Evolutionary conservation across 352 stramenopile genomes (phyloP).

Genomic region (Globisporangium irregulare): DNA sequence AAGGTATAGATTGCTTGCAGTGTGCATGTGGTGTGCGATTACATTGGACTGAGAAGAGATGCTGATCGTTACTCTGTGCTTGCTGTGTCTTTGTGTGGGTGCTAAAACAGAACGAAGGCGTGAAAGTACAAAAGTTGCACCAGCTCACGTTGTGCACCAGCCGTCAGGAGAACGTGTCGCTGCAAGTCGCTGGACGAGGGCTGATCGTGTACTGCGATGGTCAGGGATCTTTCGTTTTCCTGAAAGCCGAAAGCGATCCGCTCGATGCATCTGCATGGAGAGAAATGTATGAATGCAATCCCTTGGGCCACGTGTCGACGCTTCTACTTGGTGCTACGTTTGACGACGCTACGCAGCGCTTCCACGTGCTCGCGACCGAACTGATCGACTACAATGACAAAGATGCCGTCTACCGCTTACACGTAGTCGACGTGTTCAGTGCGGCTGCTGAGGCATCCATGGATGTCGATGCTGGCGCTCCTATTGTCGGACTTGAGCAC

Average conservation of each 20-base stretch:
- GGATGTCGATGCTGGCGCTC: slow-evolving; percentile 34
- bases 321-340: slow-evolving; percentile 52
- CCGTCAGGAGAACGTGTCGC: slow-evolving; percentile 56
- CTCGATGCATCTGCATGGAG: slow-evolving; percentile 32
- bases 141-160: slow-evolving; percentile 33
- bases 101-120: slow-evolving; percentile 19
- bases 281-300: slow-evolving; percentile 49
- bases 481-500: slow-evolving; percentile 35
- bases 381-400: slow-evolving; percentile 38
- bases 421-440: slow-evolving; percentile 33
- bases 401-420: slow-evolving; percentile 54
- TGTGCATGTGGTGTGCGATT: slow-evolving; percentile 4
- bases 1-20: slow-evolving; percentile 20
- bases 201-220: slow-evolving; percentile 69
- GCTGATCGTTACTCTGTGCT: not conserved
- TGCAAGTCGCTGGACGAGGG: slow-evolving; percentile 58
- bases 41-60: not conserved
- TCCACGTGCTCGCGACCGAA: slow-evolving; percentile 48
- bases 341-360: slow-evolving; percentile 32
- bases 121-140: slow-evolving; percentile 31
- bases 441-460: slow-evolving; percentile 18
- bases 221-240: slow-evolving; percentile 46
- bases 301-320: slow-evolving; percentile 28
- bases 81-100: not conserved
- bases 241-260: slow-evolving; percentile 32